Evolutionary conservation across 495 filamentous ascomycete species (phyloP).

Genomic region (Cercophora scortea): DNA sequence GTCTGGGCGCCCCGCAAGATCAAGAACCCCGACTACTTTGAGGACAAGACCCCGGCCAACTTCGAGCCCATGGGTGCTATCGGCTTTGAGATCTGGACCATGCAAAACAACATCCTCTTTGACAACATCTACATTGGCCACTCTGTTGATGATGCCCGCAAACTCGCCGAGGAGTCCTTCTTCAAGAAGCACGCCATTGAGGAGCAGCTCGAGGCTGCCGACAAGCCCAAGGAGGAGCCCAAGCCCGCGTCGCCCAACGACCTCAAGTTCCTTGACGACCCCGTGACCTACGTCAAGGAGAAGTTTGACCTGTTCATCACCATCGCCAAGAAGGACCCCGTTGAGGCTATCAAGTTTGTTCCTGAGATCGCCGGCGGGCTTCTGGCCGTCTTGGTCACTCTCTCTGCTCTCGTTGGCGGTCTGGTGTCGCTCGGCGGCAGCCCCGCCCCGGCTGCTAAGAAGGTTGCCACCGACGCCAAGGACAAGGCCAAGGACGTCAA

Average conservation of each 20-base stretch:
- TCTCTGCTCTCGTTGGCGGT: constrained; percentile 61
- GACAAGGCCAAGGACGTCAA: constrained; percentile 61
- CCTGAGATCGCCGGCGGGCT: constrained; percentile 84
- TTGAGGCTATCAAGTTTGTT: constrained; percentile 83
- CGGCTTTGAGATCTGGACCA: constrained; percentile 99
- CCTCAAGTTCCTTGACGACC: constrained; percentile 89
- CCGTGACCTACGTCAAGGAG: constrained; percentile 79
- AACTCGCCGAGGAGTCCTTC: constrained; percentile 86
- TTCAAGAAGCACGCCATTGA: constrained; percentile 85
- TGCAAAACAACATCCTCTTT: constrained; percentile 98
- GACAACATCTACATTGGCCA: constrained; percentile 99
- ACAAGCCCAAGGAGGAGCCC: constrained; percentile 70
- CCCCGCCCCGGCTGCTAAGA: constrained; percentile 39
- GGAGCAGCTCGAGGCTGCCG: constrained; percentile 71
- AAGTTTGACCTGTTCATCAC: constrained; percentile 84
- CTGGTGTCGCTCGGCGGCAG: constrained; percentile 32
- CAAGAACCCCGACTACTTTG: constrained; percentile 90
- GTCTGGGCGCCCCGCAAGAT: constrained; percentile 93
- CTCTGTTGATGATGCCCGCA: constrained; percentile 86
- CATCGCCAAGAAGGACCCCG: constrained; percentile 77
- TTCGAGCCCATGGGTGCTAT: constrained; percentile 98
- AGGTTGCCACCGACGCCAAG: constrained; percentile 64
- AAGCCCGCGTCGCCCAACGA: constrained; percentile 57
- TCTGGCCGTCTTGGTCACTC: constrained; percentile 56
- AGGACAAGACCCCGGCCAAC: constrained; percentile 95